These are phyloP conservation scores for Picochlorum sp. DNA, from an alignment of 139 green algal species.

Conservation along the genomic window DNA sequence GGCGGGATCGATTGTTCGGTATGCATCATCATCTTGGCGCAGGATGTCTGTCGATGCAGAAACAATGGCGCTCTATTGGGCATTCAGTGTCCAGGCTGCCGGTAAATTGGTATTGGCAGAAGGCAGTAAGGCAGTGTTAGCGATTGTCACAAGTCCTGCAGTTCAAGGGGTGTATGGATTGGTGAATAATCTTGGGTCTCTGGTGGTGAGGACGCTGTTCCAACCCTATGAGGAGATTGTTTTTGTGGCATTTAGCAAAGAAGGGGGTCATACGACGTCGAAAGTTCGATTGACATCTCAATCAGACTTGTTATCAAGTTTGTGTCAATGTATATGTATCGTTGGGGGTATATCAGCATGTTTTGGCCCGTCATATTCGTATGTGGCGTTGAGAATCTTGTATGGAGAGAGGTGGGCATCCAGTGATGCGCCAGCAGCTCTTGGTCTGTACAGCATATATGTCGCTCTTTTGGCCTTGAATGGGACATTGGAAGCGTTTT, in stretches of 20 bases:
- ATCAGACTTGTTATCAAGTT: constrained; percentile 33
- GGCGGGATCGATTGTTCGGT: neutral
- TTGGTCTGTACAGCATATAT: constrained; percentile 68
- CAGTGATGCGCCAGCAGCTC: constrained; percentile 58
- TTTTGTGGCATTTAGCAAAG: constrained; percentile 70
- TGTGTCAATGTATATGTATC: constrained; percentile 45
- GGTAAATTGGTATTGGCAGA: constrained; percentile 81
- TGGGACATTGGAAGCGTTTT: constrained; percentile 74
- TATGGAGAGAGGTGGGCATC: constrained; percentile 60
- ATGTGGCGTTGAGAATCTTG: constrained; percentile 53
- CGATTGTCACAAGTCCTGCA: constrained; percentile 20
- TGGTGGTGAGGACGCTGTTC: constrained; percentile 78
- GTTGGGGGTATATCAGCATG: constrained; percentile 51
- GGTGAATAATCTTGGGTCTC: constrained; percentile 69
- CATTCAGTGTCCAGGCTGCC: constrained; percentile 40
- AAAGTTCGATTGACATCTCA: constrained; percentile 11
- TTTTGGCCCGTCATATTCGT: constrained; percentile 73
- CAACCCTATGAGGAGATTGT: constrained; percentile 80
- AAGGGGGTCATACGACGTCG: neutral
- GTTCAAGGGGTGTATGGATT: constrained; percentile 80
- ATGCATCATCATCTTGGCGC: constrained; percentile 2
- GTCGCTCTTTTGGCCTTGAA: constrained; percentile 65
- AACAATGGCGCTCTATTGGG: constrained; percentile 3
- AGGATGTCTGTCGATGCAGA: neutral
- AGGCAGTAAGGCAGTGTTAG: constrained; percentile 67